Base-by-base conservation (phyloP, 441 rosid species). In the Euphorbia celastroides region DNA sequence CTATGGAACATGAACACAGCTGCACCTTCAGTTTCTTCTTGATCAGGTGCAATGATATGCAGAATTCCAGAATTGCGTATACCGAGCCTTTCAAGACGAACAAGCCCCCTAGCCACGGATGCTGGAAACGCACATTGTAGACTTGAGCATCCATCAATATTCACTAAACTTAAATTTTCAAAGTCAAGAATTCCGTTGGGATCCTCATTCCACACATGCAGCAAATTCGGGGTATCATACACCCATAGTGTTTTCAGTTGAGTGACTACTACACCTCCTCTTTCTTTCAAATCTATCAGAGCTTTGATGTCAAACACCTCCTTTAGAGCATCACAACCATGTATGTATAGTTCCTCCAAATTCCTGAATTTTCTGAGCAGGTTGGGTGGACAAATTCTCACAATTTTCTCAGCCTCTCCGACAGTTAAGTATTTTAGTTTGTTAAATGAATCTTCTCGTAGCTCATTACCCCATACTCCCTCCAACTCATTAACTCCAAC, bases 141-240 rank as follows among this genome's bases (percentile, higher is more conserved):
- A 27, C 10, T 5, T 6, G 48, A n/a, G 64, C 82, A 81, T 0
- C 19, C 11, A 0, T 0, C 0, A 31, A 64, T 57, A 28, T 3
- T 0, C 11, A 74, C 5, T 30, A 0, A 0, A 0, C 0, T 22
- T 19, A 5, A 76, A 71, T 22, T 70, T 58, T 9, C 16, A 42
- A 76, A 78, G 11, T 54, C 58, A n/a, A 76, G 65, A 57, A 42
- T 57, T 52, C 25, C 70, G 22, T 11, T 22, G 2, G 68, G 65
- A 60, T 78, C 73, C 26, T 56, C 48, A 41, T 46, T 62, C 79
- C 78, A 75, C 1, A 80, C 17, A 14, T 62, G 59, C 73, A 68
- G 71, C 71, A 78, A 25, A 12, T 73, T 69, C 48, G 73, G 77
- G 48, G 73, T 61, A 3, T 25, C 16, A 0, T 0, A 0, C n/a